phyloP scores from a whole-genome alignment of 2,329 filamentous ascomycete genomes.

The Exophiala sp. region DNA sequence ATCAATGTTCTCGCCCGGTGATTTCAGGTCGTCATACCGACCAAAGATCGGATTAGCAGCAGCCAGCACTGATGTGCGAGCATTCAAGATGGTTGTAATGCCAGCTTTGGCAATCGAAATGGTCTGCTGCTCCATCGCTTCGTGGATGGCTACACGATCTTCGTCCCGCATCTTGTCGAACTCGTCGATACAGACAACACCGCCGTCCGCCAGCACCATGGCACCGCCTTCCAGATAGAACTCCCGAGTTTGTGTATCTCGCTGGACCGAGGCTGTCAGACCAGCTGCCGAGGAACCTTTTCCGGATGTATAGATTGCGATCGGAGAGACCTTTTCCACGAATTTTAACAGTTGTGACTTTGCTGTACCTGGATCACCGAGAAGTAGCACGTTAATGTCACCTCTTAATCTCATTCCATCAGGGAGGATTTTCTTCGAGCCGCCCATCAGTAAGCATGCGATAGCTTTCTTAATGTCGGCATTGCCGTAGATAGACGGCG shows the following conservation, averaged over 20 bases:
- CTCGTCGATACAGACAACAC: constrained; percentile 97
- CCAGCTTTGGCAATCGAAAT: constrained; percentile 96
- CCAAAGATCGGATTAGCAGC: constrained; percentile 98
- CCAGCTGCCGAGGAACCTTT: constrained; percentile 97
- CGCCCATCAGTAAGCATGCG: constrained; percentile 85
- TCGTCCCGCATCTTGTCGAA: constrained; percentile 99
- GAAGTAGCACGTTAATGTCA: constrained; percentile 94
- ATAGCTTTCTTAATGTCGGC: constrained; percentile 96
- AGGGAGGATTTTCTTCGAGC: constrained; percentile 94
- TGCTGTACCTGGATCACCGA: constrained; percentile 96
- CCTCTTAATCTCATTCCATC: constrained; percentile 97
- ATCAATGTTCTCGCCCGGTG: constrained; percentile 96
- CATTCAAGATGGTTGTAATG: constrained; percentile 97
- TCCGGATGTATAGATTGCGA: constrained; percentile 97
- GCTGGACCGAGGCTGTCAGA: constrained; percentile 94
- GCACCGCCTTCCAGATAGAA: constrained; percentile 98
- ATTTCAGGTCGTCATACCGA: constrained; percentile 96
- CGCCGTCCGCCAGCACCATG: constrained; percentile 95
- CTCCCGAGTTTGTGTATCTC: constrained; percentile 85
- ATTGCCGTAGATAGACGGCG: constrained; percentile 96
- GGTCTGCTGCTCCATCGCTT: constrained; percentile 99
- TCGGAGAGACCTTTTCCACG: constrained; percentile 91
- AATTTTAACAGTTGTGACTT: constrained; percentile 98
- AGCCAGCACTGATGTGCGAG: constrained; percentile 88
- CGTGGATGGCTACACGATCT: constrained; percentile 95